phyloP scores from a whole-genome alignment of 257 asterid species.

The Leonotis leonurus region DNA sequence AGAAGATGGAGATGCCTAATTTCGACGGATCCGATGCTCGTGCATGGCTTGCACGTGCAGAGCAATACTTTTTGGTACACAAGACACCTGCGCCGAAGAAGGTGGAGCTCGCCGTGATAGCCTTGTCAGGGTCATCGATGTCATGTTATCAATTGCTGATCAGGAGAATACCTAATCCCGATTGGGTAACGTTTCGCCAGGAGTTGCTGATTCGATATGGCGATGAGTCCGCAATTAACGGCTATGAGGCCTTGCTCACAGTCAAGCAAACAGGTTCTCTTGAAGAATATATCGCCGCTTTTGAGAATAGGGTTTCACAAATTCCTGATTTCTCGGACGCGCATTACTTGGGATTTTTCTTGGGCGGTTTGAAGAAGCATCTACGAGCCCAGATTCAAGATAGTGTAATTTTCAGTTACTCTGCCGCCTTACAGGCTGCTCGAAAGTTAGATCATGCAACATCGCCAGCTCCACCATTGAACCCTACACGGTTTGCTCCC shows the following conservation, averaged over 20 bases:
- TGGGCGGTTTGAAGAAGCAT: neutral
- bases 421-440: too few relatives aligned
- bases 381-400: too few relatives aligned
- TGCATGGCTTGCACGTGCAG: neutral
- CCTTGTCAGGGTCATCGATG: neutral
- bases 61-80: neutral
- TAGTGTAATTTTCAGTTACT: too few relatives aligned
- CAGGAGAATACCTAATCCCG: too few relatives aligned
- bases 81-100: neutral
- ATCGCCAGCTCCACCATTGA: too few relatives aligned
- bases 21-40: neutral
- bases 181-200: neutral
- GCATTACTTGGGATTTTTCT: neutral
- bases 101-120: neutral
- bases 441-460: too few relatives aligned
- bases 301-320: neutral
- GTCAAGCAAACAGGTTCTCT: neutral
- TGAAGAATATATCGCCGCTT: neutral
- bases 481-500: too few relatives aligned
- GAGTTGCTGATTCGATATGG: neutral
- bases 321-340: neutral
- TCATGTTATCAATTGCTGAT: neutral
- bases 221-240: neutral
- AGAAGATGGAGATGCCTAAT: neutral
- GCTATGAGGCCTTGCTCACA: neutral